Percentiles rank a stretch among this genome's conserved stretches.
Conservation (phyloP, 2,329 filamentous ascomycete genomes). For the Didymella segeticola region DNA sequence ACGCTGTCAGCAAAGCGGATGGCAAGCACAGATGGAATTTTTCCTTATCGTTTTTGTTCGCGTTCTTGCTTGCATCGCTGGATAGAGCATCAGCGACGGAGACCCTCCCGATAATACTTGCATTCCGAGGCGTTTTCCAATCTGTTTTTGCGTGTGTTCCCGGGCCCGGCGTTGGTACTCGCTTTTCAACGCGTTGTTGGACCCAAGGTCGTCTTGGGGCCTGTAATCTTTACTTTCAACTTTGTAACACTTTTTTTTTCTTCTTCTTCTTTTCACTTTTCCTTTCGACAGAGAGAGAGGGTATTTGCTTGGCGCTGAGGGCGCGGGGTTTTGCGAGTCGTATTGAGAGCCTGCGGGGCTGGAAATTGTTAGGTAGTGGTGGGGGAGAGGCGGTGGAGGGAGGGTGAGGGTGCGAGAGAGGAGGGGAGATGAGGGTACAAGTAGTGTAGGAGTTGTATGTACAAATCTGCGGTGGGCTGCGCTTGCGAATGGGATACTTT, state of each 20-base stretch:
- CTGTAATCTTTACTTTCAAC: conserved; percentile 17
- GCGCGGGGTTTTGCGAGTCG: no score
- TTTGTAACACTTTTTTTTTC: conserved; percentile 8
- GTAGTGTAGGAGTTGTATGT: no score
- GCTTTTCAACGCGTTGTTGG: not conserved
- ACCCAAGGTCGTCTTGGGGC: not conserved
- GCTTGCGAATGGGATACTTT: no score
- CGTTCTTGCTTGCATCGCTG: conserved; percentile 17
- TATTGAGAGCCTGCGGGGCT: no score
- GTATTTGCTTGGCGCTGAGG: no score
- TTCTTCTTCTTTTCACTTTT: not conserved
- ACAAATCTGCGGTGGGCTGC: no score
- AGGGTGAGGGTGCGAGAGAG: no score
- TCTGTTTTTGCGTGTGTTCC: no score
- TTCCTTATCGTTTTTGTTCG: conserved; percentile 5
- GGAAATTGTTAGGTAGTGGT: no score
- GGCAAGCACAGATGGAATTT: conserved; percentile 9
- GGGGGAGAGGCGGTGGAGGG: no score
- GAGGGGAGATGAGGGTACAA: no score
- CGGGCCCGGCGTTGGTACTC: not conserved
- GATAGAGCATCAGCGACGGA: conserved; percentile 18
- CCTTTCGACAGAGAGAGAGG: no score
- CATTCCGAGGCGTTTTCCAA: conserved; percentile 9
- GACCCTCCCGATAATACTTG: conserved; percentile 18
- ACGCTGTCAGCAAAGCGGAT: conserved; percentile 10